phyloP scores from a whole-genome alignment of 495 filamentous ascomycete genomes.

The Neurospora tetraspora region DNA sequence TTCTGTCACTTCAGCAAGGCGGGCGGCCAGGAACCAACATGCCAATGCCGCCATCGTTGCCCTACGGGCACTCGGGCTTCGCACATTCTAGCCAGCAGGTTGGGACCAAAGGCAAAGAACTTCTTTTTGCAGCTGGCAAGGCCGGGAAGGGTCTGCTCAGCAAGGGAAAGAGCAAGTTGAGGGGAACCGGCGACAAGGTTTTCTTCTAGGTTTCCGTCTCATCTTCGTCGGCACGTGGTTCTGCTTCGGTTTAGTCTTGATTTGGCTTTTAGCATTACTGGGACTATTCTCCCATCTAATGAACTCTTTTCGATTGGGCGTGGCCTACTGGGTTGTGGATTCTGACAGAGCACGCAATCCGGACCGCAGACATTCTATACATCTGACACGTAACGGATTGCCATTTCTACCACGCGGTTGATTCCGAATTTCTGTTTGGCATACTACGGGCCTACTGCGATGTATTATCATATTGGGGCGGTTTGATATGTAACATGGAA shows the following conservation, averaged over 20 bases:
- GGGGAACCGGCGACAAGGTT: constrained; percentile 64
- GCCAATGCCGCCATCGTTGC: constrained; percentile 16
- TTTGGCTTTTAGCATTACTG: background rate
- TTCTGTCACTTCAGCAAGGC: constrained; percentile 24
- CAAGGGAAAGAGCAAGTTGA: constrained; percentile 73
- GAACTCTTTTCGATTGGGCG: background rate
- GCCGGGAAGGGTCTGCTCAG: constrained; percentile 80
- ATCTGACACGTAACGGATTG: background rate
- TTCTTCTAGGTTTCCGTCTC: constrained; percentile 39
- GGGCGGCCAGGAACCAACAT: constrained; percentile 15
- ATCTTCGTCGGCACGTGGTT: background rate
- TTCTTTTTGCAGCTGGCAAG: constrained; percentile 72
- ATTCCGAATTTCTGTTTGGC: background rate
- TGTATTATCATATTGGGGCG: background rate
- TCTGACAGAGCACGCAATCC: background rate
- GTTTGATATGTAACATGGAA: background rate
- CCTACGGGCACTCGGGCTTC: constrained; percentile 21
- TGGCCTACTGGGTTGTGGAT: background rate
- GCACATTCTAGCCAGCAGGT: constrained; percentile 39
- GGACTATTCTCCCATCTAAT: background rate
- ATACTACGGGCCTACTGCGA: background rate
- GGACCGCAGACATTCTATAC: background rate
- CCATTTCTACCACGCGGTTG: background rate
- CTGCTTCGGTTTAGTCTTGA: constrained; percentile 12
- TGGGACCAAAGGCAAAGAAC: constrained; percentile 71